A percentile compares a stretch with the other conserved stretches of the same genome.
phyloP scores from a whole-genome alignment of 1,284 basidiomycete species.

The Calocybe gambosa region DNA sequence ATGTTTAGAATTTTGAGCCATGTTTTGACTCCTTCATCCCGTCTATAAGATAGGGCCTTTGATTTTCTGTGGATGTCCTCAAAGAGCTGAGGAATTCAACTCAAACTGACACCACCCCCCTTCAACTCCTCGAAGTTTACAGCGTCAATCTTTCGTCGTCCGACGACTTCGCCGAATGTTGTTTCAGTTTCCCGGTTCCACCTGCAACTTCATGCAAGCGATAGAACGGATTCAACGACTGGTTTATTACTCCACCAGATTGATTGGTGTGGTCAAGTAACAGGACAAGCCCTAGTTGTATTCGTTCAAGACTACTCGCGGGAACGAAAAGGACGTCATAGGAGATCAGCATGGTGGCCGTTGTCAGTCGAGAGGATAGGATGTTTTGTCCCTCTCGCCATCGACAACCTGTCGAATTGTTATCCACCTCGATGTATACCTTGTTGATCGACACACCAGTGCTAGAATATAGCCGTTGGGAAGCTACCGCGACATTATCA shows the following conservation, averaged over 20 bases:
- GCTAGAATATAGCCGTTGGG: slow-evolving; percentile 22
- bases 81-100: slow-evolving; percentile 34
- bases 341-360: slow-evolving; percentile 40
- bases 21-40: slow-evolving; percentile 33
- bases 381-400: slow-evolving; percentile 46
- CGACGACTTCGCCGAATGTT: slow-evolving; percentile 36
- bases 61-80: slow-evolving; percentile 34
- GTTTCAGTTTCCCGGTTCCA: slow-evolving; percentile 34
- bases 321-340: neutral
- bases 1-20: slow-evolving; percentile 39
- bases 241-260: slow-evolving; percentile 37
- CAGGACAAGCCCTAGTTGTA: slow-evolving; percentile 44
- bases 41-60: slow-evolving; percentile 33
- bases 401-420: slow-evolving; percentile 47
- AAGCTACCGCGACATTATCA: slow-evolving; percentile 46
- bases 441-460: neutral
- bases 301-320: slow-evolving; percentile 34
- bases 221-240: slow-evolving; percentile 48
- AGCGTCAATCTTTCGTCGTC: slow-evolving; percentile 44
- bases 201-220: slow-evolving; percentile 54
- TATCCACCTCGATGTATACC: slow-evolving; percentile 45
- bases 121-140: slow-evolving; percentile 49
- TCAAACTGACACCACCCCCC: slow-evolving; percentile 27
- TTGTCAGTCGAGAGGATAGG: slow-evolving; percentile 55
- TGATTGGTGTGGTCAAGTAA: slow-evolving; percentile 58